Base-by-base conservation (phyloP, 176 grass and related monocot species). In the Urochloa ruziziensis region DNA sequence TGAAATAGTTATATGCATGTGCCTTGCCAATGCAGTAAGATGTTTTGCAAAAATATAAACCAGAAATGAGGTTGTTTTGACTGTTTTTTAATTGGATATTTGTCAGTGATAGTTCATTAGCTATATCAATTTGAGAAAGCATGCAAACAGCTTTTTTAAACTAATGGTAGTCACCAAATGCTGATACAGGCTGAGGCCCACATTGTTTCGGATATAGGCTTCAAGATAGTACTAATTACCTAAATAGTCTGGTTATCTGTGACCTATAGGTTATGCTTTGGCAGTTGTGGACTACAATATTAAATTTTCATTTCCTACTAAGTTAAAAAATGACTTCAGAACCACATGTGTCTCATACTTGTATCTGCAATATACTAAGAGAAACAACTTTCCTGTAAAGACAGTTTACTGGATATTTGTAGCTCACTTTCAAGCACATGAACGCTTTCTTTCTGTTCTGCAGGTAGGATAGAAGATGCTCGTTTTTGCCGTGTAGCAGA, bases 401-500 rank as follows among this genome's bases (percentile, higher is more conserved):
- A 36, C 3, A 9, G 9, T 37, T 52, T 64, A 10, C 33, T 53
- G 49, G 46, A 34, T 62, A 28, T 56, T 17, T 67, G 29, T 12
- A 54, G 24, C 4, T 58, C 28, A 34, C 32, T 30, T 57, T 35
- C 74, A 77, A 62, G 16, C n/a, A 27, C n/a, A 29, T 40, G 33
- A 83, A 79, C 46, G 36, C 2, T 10, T 36, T 72, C 29, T 42
- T 79, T 76, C 80, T 27, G 30, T 82, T 83, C 29, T 69, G 67
- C 89, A 90, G 89, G 74, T 90, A 83, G 84, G 49, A 73, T 83
- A 90, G 80, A 74, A 68, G 49, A 57, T 28, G 64, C 63, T 48
- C 19, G 47, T 90, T 86, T 89, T 86, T 78, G 47, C 28, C n/a
- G 32, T 61, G 82, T 52, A 90, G 74, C 73, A 78, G 67, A 79